These are phyloP conservation scores for Claviceps cyperi DNA, from an alignment of 2,329 filamentous ascomycete genomes.

Conservation along the genomic window DNA sequence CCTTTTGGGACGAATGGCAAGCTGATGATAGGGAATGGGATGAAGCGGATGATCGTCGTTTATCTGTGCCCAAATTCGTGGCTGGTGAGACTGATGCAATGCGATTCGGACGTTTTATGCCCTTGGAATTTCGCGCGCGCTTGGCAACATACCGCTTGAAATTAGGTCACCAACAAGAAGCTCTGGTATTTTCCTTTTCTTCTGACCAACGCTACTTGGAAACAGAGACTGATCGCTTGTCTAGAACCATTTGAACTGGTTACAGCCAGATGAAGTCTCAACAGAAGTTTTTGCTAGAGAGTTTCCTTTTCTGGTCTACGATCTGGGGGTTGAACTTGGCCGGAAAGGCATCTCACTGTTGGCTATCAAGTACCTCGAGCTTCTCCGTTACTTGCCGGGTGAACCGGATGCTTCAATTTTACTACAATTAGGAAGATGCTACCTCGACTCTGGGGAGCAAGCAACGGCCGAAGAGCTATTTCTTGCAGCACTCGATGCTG, in stretches of 20 bases:
- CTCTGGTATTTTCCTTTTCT: conserved; percentile 41
- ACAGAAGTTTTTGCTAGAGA: conserved; percentile 39
- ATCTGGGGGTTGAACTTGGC: conserved; percentile 37
- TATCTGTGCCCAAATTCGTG: conserved; percentile 45
- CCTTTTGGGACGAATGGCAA: conserved; percentile 58
- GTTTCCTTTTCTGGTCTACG: conserved; percentile 67
- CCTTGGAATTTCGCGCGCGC: conserved; percentile 70
- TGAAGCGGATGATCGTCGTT: conserved; percentile 51
- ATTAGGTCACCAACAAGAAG: conserved; percentile 54
- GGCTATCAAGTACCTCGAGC: conserved; percentile 42
- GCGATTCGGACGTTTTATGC: conserved; percentile 59
- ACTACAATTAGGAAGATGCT: conserved; percentile 51
- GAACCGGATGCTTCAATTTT: conserved; percentile 37
- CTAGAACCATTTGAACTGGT: conserved; percentile 52
- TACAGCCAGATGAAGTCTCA: conserved; percentile 46
- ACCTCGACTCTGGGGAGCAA: conserved; percentile 46
- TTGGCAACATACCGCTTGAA: conserved; percentile 72
- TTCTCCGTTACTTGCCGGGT: conserved; percentile 34
- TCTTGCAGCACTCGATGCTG: conserved; percentile 56
- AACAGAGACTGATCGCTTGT: background rate
- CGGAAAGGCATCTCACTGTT: conserved; percentile 13
- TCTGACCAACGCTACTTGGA: background rate
- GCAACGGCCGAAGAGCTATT: conserved; percentile 66
- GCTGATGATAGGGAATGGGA: conserved; percentile 88
- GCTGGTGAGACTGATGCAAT: conserved; percentile 35